A percentile compares a stretch with the other conserved stretches of the same genome.
These are phyloP conservation scores for Chiua sp. DNA, from an alignment of 1,284 basidiomycete genomes.

Conservation along the genomic window DNA sequence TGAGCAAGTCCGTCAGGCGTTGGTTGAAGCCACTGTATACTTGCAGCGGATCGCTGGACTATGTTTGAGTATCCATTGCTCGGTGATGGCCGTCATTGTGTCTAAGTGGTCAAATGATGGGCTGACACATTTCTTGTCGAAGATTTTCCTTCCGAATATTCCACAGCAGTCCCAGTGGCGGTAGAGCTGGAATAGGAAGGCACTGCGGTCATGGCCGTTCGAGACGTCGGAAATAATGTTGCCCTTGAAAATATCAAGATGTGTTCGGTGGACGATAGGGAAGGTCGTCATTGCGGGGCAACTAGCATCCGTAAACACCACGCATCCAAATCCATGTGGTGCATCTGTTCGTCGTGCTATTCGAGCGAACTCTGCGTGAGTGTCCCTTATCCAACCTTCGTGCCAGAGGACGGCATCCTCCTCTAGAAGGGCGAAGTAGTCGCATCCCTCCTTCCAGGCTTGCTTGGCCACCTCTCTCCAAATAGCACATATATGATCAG, in stretches of 20 bases:
- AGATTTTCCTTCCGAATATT: slow-evolving; percentile 49
- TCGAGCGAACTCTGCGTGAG: slow-evolving; percentile 44
- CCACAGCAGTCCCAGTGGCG: slow-evolving; percentile 56
- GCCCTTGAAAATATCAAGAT: slow-evolving; percentile 60
- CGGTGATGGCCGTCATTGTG: neutral
- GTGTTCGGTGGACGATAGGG: slow-evolving; percentile 57
- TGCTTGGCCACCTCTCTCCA: slow-evolving; percentile 55
- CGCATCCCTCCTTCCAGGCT: slow-evolving; percentile 54
- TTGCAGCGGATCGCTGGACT: neutral
- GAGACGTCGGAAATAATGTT: slow-evolving; percentile 55
- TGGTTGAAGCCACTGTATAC: neutral
- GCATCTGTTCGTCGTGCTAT: slow-evolving; percentile 38
- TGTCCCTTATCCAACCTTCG: slow-evolving; percentile 55
- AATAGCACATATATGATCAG: slow-evolving; percentile 56
- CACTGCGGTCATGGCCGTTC: slow-evolving; percentile 64
- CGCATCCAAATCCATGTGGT: slow-evolving; percentile 58
- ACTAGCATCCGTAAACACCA: slow-evolving; percentile 58
- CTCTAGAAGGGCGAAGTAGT: slow-evolving; percentile 59
- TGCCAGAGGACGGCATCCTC: slow-evolving; percentile 57
- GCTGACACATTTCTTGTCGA: slow-evolving; percentile 53
- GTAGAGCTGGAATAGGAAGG: slow-evolving; percentile 64
- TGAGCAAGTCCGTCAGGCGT: neutral
- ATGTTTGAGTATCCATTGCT: neutral
- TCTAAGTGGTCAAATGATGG: neutral
- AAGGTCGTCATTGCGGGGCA: slow-evolving; percentile 69